A percentile compares a stretch with the other conserved stretches of the same genome.
These are phyloP conservation scores for Agaricus sinodeliciosus DNA, from an alignment of 768 basidiomycete species.

Conservation along the genomic window DNA sequence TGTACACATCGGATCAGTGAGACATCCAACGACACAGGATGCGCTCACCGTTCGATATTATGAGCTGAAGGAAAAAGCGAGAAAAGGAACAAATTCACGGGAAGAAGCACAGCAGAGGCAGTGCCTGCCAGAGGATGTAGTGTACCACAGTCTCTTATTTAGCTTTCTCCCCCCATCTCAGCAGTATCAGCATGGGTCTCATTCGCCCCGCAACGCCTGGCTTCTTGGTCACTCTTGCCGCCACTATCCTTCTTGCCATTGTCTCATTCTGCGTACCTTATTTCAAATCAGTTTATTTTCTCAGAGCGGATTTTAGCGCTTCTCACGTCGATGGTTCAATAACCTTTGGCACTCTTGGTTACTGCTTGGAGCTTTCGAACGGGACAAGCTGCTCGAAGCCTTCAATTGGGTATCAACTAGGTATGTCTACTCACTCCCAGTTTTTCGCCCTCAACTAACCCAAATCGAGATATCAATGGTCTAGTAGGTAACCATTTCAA, in stretches of 20 bases:
- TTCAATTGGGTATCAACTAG: slow-evolving; percentile 80
- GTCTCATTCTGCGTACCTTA: slow-evolving; percentile 90
- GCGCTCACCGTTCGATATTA: too few relatives aligned
- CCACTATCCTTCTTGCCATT: slow-evolving; percentile 72
- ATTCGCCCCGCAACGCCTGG: slow-evolving; percentile 88
- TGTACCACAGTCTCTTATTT: background rate
- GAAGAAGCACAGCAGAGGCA: background rate
- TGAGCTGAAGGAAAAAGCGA: too few relatives aligned
- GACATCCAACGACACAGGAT: too few relatives aligned
- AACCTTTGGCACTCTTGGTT: slow-evolving; percentile 87
- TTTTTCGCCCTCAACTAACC: slow-evolving; percentile 9
- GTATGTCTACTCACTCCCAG: slow-evolving; percentile 30
- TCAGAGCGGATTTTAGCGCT: slow-evolving; percentile 59
- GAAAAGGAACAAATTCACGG: too few relatives aligned
- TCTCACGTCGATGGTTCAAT: slow-evolving; percentile 47
- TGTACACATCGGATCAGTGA: too few relatives aligned
- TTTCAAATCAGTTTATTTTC: slow-evolving; percentile 85
- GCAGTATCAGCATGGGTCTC: slow-evolving; percentile 37
- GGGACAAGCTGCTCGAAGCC: slow-evolving; percentile 72
- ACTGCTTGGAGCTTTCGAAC: slow-evolving; percentile 58
- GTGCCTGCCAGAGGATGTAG: background rate
- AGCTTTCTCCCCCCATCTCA: slow-evolving; percentile 2
- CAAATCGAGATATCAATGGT: slow-evolving; percentile 62
- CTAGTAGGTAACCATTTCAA: slow-evolving; percentile 64
- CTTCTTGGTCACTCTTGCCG: slow-evolving; percentile 74